Base-by-base conservation (phyloP, 2,329 filamentous ascomycete species). In the Coniosporium tulheliwenetii region DNA sequence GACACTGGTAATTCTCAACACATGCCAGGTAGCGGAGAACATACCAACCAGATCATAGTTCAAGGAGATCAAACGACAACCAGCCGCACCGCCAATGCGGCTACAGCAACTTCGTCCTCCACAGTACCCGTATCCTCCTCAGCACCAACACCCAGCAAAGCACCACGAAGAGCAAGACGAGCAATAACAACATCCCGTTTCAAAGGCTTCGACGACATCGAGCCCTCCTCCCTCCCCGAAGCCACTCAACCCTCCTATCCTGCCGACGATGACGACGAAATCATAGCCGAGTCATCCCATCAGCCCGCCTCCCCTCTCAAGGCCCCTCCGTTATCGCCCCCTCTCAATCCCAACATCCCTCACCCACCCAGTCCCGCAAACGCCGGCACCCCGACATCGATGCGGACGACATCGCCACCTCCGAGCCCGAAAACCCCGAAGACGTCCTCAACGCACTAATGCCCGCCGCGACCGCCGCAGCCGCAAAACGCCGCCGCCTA, bases 401-500 rank as follows among this genome's bases (percentile, higher is more conserved):
- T 7, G 19, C 3, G 19, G 19, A 26, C 19, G 19, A n/a, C n/a
- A n/a, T 51, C 42, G 8, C 15, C 12, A 10, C 42, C 32, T 12
- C 39, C 39, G 9, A 13, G 46, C 13, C 50, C 49, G 12, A 59
- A 59, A 44, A 50, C 55, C 15, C 47, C 47, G 10, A 52, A 41
- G 73, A 81, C 36, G 60, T 81, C 8, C 74, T 89, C 56, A 77
- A 85, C 10, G 69, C 72, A 15, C 72, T 94, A 41, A 77, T 87
- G 1, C 83, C 86, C 0, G 84, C 79, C 1, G 78, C 83, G 3
- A 26, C 19, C 19, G 19, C 19, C 19, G 77, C 81, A 26, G 77
- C 77, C 5, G 74, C 86, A 54, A 96, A 93, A 57, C 76, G 79
- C n/a, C 78, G 81, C 15, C 77, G 80, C 19, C 67, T 84, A 45